A percentile compares a stretch with the other conserved stretches of the same genome.
Evolutionary conservation across 768 basidiomycete genomes (phyloP).

Genomic region (Tricholoma sp.): DNA sequence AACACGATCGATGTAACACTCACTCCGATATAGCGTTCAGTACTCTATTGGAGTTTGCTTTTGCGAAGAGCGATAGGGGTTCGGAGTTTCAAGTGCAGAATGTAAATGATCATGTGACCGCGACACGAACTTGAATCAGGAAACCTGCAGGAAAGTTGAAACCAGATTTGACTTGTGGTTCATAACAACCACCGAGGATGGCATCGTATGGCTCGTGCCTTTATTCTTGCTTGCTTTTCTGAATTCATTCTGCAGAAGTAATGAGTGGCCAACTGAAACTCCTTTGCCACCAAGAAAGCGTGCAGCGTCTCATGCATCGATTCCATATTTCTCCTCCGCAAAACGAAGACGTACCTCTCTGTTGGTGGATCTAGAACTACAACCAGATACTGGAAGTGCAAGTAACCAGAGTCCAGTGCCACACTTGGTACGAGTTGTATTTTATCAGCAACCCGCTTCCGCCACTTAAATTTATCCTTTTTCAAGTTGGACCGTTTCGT

Average conservation of each 20-base stretch:
- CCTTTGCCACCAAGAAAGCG: constrained; percentile 25
- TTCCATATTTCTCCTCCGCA: constrained; percentile 35
- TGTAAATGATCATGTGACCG: too few species aligned
- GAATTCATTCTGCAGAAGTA: not conserved
- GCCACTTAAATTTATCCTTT: not conserved
- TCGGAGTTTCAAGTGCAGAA: too few species aligned
- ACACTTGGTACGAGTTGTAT: constrained; percentile 10
- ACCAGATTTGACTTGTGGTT: too few species aligned
- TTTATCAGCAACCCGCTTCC: not conserved
- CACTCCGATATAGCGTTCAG: too few species aligned
- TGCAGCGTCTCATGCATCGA: constrained; percentile 29
- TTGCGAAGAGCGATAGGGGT: too few species aligned
- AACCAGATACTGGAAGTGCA: constrained; percentile 7
- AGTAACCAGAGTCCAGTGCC: constrained; percentile 9
- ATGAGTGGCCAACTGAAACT: constrained; percentile 12
- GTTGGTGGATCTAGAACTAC: constrained; percentile 33
- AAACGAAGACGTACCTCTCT: constrained; percentile 40
- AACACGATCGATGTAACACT: too few species aligned
- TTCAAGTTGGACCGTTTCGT: constrained; percentile 59
- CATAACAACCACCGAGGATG: too few species aligned
- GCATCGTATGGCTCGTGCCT: not conserved
- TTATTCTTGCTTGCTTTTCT: not conserved
- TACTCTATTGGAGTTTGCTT: too few species aligned
- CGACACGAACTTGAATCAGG: too few species aligned
- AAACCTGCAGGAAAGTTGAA: too few species aligned